phyloP scores from a whole-genome alignment of 2,329 filamentous ascomycete genomes.

The Colletotrichum sp. region DNA sequence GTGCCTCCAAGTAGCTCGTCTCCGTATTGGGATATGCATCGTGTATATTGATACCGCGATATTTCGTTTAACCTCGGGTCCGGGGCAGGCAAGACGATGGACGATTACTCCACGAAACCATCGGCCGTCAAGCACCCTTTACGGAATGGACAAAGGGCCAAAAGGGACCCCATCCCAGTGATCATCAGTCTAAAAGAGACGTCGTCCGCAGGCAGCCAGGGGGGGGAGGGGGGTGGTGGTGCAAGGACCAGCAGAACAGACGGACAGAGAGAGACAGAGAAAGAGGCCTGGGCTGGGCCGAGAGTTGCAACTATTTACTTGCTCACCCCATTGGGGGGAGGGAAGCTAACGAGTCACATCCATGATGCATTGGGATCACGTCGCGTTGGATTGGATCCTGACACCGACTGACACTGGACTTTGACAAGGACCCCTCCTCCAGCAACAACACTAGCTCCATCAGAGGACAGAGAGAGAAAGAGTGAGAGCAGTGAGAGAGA shows the following conservation, averaged over 20 bases:
- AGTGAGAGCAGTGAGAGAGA: background rate
- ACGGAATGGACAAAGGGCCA: background rate
- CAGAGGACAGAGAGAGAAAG: background rate
- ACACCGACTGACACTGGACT: conserved; percentile 1
- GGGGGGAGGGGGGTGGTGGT: background rate
- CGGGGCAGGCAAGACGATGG: background rate
- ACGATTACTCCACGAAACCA: background rate
- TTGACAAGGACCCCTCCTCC: background rate
- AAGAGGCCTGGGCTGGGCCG: background rate
- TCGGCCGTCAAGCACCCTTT: background rate
- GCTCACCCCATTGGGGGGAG: background rate
- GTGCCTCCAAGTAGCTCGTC: background rate
- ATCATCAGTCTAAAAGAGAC: background rate
- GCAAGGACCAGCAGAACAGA: background rate
- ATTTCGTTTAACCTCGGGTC: background rate
- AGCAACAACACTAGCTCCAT: background rate
- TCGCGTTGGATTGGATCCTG: conserved; percentile 16
- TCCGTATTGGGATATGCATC: background rate
- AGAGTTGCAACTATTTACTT: background rate
- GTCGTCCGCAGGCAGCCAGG: background rate
- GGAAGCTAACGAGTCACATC: background rate
- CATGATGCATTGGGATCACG: conserved; percentile 11
- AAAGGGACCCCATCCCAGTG: background rate
- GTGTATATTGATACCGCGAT: background rate
- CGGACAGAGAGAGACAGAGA: background rate